These are phyloP conservation scores for Podospora pseudocomata DNA, from an alignment of 495 filamentous ascomycete species.

Conservation along the genomic window DNA sequence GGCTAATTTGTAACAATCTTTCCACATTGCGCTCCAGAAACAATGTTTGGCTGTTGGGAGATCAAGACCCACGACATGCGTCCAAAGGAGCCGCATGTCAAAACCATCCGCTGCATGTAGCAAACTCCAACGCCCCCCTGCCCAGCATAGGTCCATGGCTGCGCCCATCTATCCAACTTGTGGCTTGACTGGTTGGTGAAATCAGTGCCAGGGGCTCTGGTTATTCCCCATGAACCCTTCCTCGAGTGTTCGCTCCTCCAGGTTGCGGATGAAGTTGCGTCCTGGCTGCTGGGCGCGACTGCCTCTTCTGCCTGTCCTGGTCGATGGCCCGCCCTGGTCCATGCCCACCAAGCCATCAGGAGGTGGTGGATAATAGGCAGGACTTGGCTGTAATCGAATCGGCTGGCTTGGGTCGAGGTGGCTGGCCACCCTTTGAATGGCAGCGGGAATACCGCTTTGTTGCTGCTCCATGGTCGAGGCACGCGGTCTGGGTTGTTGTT, in stretches of 20 bases:
- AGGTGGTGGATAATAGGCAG: slow-evolving; percentile 97
- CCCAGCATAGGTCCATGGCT: not conserved
- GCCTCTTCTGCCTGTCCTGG: slow-evolving; percentile 70
- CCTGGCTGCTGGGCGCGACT: slow-evolving; percentile 65
- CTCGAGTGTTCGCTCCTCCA: slow-evolving; percentile 90
- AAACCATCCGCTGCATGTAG: not conserved
- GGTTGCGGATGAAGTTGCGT: slow-evolving; percentile 84
- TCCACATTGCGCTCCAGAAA: not conserved
- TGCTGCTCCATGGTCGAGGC: slow-evolving; percentile 95
- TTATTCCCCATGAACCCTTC: slow-evolving; percentile 61
- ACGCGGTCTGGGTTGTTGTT: slow-evolving; percentile 70
- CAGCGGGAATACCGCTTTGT: slow-evolving; percentile 82
- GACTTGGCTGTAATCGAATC: slow-evolving; percentile 90
- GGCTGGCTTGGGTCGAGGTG: slow-evolving; percentile 94
- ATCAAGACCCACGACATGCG: not conserved
- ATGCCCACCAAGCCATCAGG: slow-evolving; percentile 66
- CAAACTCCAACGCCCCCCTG: not conserved
- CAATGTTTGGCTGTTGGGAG: not conserved
- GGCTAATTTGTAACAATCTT: not conserved
- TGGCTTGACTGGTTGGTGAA: not conserved
- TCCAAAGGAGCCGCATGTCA: not conserved
- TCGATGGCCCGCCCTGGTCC: slow-evolving; percentile 45
- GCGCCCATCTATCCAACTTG: slow-evolving; percentile 12
- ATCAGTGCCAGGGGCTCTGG: slow-evolving; percentile 53
- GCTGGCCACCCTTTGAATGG: slow-evolving; percentile 93